Evolutionary conservation across 202 grass and related monocot genomes (phyloP), one percentile per base, ranked within the genome.

Genomic region (Brachypodium distachyon): DNA sequence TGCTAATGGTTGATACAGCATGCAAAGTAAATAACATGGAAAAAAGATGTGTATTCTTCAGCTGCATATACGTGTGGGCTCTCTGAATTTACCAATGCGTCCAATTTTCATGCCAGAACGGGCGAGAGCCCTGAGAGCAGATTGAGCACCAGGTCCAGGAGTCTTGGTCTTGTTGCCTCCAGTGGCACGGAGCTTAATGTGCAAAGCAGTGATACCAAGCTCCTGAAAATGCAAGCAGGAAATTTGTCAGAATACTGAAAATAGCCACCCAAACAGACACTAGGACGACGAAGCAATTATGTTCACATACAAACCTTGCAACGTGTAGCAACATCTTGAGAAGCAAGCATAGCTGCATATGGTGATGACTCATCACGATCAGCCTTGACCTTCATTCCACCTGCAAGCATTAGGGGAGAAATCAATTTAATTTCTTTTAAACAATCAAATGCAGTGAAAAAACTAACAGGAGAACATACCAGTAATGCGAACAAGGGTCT

Each of bases 361-460:
- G 87, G 85, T 25, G 87, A 88, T 31, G 91, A 88, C 28, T 94
- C 91, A 56, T 90, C 91, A 68, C 91, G 75, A 25, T 94, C 91
- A 73, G 91, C 87, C 73, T 90, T 94, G 42, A 94, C 82, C 58
- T 93, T 93, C 91, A 93, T 87, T 85, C 19, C 84, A 76, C 91
- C 91, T 94, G 36, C 16, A 70, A 34, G 26, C 28, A 34, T 41
- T 23, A 60, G 18, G 63, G 28, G 12, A 32, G 12, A 32, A 25
- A 50, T 29, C 28, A 58, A 23, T 61, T 39, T 16, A 26, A 48
- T 31, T 43, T 17, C n/a, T n/a, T n/a, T 5, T 67, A 3, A 9
- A 22, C 11, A 23, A 37, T 42, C 19, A 12, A 55, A 22, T 70
- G 38, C 1, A 12, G 10, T 40, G 21, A 12, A 61, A 34, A 5